Conservation (phyloP, 257 asterid genomes). For the Anisodus acutangulus region DNA sequence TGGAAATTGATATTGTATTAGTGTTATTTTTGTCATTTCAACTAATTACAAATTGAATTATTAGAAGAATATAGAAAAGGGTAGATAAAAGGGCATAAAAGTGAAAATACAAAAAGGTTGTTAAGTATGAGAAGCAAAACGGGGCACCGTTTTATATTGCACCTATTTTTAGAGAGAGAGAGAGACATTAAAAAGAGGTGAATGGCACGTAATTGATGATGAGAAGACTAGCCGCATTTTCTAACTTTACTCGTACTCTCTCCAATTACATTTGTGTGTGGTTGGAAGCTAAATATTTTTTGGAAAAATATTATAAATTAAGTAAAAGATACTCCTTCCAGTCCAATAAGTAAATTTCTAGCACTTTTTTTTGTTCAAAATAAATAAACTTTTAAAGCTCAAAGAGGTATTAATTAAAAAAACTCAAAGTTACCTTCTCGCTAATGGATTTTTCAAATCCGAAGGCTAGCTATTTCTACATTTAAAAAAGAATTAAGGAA, state of each 20-base stretch:
- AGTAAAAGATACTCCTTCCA: too few species aligned
- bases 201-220: constrained; percentile 58
- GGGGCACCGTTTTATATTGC: constrained; percentile 11
- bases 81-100: neutral
- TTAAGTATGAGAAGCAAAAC: neutral
- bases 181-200: constrained; percentile 36
- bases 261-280: neutral
- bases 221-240: constrained; percentile 40
- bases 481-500: too few species aligned
- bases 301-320: too few species aligned
- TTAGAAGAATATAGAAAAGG: neutral
- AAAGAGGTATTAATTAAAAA: too few species aligned
- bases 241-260: neutral
- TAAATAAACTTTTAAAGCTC: too few species aligned
- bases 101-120: neutral
- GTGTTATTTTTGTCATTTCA: neutral
- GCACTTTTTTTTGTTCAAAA: too few species aligned
- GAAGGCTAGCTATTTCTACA: too few species aligned
- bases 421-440: too few species aligned
- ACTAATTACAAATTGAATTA: neutral
- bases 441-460: too few species aligned
- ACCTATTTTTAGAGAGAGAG: neutral
- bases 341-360: too few species aligned
- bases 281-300: too few species aligned
- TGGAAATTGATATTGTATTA: neutral